These are phyloP conservation scores for Colletotrichum sojae DNA, from an alignment of 2,329 filamentous ascomycete genomes.

Conservation along the genomic window DNA sequence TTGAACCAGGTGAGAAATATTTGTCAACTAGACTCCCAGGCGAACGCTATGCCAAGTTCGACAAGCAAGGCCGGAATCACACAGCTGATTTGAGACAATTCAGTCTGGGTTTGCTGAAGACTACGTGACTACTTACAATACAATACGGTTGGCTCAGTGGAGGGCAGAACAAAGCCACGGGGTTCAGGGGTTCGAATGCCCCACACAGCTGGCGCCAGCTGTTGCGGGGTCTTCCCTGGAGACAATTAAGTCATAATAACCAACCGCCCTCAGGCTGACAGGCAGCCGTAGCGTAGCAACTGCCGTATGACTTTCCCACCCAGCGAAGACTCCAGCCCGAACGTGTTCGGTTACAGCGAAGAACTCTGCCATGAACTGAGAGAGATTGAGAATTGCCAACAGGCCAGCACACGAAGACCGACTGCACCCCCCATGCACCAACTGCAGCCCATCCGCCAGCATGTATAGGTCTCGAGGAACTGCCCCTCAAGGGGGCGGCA, in stretches of 20 bases:
- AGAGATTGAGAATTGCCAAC: conserved; percentile 2
- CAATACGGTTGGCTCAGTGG: too few species aligned
- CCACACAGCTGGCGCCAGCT: conserved; percentile 35
- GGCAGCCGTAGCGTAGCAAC: conserved; percentile 17
- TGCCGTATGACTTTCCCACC: conserved; percentile 31
- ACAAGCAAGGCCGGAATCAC: too few species aligned
- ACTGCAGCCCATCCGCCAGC: conserved; percentile 16
- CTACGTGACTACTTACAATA: too few species aligned
- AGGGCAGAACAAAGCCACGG: not conserved
- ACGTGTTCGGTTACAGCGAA: not conserved
- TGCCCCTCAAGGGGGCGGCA: conserved; percentile 61
- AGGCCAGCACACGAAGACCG: conserved; percentile 10
- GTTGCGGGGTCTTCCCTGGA: conserved; percentile 30
- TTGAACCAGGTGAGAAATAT: too few species aligned
- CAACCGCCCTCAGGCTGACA: conserved; percentile 16
- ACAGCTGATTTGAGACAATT: too few species aligned
- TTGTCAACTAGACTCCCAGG: too few species aligned
- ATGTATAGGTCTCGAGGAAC: conserved; percentile 63
- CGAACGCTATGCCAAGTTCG: too few species aligned
- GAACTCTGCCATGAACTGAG: conserved; percentile 26
- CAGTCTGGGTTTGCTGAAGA: not conserved
- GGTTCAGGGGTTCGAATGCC: conserved; percentile 13
- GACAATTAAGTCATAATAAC: conserved; percentile 23
- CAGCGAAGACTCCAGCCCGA: conserved; percentile 21
- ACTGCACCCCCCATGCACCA: conserved; percentile 31